phyloP scores from a whole-genome alignment of 1,139 yeast genomes.

The Lodderomyces margitis region DNA sequence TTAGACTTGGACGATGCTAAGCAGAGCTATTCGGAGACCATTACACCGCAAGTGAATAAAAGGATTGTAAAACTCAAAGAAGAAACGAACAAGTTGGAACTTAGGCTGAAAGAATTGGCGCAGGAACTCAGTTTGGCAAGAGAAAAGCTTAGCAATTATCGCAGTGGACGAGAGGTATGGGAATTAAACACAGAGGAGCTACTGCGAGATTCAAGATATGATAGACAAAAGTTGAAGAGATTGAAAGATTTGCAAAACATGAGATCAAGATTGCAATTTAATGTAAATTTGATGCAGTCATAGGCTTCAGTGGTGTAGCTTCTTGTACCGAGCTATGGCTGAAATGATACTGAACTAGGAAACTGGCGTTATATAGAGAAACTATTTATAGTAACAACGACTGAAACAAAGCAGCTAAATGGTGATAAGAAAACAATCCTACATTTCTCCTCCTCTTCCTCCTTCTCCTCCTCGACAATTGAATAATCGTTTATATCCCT shows the following conservation, averaged over 20 bases:
- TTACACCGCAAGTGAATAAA: slow-evolving; percentile 36
- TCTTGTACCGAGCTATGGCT: no score
- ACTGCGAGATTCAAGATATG: neutral
- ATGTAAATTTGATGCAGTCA: slow-evolving; percentile 29
- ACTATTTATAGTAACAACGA: no score
- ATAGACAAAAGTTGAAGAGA: neutral
- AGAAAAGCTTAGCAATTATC: neutral
- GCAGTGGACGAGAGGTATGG: slow-evolving; percentile 1
- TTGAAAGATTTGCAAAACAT: slow-evolving; percentile 26
- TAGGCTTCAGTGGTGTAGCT: no score
- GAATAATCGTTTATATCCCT: no score
- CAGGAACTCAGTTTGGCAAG: slow-evolving; percentile 1
- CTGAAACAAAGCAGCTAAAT: no score
- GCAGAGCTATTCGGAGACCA: slow-evolving; percentile 26
- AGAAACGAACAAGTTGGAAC: slow-evolving; percentile 3
- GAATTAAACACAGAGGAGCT: neutral
- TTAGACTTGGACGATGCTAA: slow-evolving; percentile 42
- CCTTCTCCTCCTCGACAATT: no score
- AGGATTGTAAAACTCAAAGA: slow-evolving; percentile 32
- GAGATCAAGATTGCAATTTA: slow-evolving; percentile 52
- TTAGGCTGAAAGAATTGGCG: neutral
- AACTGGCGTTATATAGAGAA: no score
- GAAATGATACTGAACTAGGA: no score
- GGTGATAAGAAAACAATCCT: no score
- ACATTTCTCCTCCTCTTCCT: no score